Evolutionary conservation across 2,329 filamentous ascomycete genomes (phyloP), one percentile per base, ranked within the genome.

Genomic region (Madurella fahalii): DNA sequence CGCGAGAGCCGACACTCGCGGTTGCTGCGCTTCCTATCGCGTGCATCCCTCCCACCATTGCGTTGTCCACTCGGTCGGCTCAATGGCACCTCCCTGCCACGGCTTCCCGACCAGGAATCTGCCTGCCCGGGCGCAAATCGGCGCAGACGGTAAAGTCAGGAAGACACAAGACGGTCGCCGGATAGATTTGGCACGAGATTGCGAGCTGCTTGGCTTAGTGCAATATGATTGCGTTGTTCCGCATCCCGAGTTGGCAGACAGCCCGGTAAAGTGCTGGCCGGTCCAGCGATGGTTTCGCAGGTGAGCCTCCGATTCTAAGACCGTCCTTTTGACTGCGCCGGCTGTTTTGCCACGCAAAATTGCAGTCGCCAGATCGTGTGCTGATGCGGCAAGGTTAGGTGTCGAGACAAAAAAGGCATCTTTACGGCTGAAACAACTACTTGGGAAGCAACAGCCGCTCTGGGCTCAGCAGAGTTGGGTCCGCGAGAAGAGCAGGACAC

Each of bases 391-490:
- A 59, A 57, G 50, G 3, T 57, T 58, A 86, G 83, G 61, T 86
- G 83, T 67, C 71, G 73, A 55, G 82, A 85, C 67, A 76, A 71
- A 61, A 79, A 80, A 13, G 80, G 79, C 4, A 71, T 55, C 8
- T 86, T 86, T 62, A 78, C 74, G 66, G 79, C 84, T 42, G 83
- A 86, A 70, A 86, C 83, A 20, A 86, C 83, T 12, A 74, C 77
- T 42, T 86, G 82, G 83, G 82, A 86, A 69, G 74, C 62, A 12
- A 58, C 52, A 30, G 51, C 54, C 17, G 53, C 56, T 18, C 68
- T 56, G 66, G 65, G 4, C 9, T 37, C 34, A 11, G 47, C 52
- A 60, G 59, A 47, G 54, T 51, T 56, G 17, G 41, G 31, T 17
- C 16, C 16, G 13, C 9, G 4, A 3, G n/a, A 42, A 17, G 37